A percentile compares a stretch with the other conserved stretches of the same genome.
Evolutionary conservation across 257 asterid species (phyloP).

Genomic region (Leptodermis oblonga): DNA sequence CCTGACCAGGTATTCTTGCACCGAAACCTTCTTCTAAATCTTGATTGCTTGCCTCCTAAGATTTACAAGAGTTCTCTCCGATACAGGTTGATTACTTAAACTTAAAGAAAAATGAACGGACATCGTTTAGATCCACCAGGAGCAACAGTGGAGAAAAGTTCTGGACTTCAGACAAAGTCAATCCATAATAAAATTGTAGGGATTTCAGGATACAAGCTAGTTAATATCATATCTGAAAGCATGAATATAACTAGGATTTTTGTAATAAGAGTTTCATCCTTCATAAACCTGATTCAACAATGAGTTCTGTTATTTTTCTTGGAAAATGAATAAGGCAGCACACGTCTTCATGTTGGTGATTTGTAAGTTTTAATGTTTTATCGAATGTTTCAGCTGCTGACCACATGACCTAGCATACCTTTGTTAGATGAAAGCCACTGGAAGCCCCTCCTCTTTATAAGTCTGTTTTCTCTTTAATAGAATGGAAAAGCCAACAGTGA

Average conservation of each 20-base stretch:
- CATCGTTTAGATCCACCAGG: conserved; percentile 36
- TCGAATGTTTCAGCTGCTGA: background rate
- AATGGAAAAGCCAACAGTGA: background rate
- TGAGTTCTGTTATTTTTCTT: background rate
- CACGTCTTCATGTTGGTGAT: background rate
- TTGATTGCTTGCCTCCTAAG: background rate
- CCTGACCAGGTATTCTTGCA: conserved; percentile 61
- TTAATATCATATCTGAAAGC: background rate
- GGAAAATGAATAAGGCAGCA: conserved; percentile 1
- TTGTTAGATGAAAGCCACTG: background rate
- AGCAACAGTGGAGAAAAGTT: conserved; percentile 39
- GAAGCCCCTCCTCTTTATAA: background rate
- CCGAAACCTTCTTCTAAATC: conserved; percentile 1
- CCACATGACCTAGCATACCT: background rate
- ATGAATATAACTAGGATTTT: conserved; percentile 15
- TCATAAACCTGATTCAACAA: background rate
- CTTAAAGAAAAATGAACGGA: conserved; percentile 75
- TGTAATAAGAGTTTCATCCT: background rate
- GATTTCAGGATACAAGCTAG: conserved; percentile 13
- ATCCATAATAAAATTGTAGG: conserved; percentile 37
- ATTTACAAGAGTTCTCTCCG: conserved; percentile 4
- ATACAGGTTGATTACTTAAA: conserved; percentile 83
- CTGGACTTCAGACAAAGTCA: conserved; percentile 57
- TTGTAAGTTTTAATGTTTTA: background rate
- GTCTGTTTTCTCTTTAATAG: conserved; percentile 1